Conservation (phyloP, 192 early-diverging fungal genomes). For the Backusella mclennaniae region DNA sequence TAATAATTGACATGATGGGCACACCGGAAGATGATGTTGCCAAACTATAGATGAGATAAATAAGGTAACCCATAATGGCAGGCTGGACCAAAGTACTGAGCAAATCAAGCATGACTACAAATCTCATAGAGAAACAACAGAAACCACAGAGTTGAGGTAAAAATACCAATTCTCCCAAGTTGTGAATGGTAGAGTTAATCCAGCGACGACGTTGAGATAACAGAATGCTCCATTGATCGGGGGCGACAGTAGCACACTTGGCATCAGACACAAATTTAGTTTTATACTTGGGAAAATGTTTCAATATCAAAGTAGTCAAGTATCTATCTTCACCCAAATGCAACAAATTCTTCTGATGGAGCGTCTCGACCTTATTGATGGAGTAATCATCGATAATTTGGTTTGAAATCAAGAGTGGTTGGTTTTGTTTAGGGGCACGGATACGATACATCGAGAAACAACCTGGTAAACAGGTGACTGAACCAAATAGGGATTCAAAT, state of each 20-base stretch:
- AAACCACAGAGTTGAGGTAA: constrained; percentile 95
- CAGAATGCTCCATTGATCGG: constrained; percentile 89
- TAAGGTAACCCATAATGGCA: constrained; percentile 83
- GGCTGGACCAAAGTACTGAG: constrained; percentile 92
- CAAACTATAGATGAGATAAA: constrained; percentile 72
- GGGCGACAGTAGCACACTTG: constrained; percentile 87
- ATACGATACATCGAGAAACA: constrained; percentile 99
- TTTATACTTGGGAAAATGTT: constrained; percentile 97
- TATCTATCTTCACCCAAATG: constrained; percentile 98
- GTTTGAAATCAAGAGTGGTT: constrained; percentile 87
- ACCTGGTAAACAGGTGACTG: constrained; percentile 95
- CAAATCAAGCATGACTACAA: constrained; percentile 92
- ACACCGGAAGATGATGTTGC: constrained; percentile 53
- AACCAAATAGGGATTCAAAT: constrained; percentile 95
- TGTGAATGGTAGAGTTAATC: constrained; percentile 99
- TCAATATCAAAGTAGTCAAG: constrained; percentile 88
- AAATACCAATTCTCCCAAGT: constrained; percentile 90
- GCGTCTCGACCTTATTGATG: constrained; percentile 89
- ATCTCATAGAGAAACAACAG: constrained; percentile 96
- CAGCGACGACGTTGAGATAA: constrained; percentile 98
- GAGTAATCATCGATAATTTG: constrained; percentile 90
- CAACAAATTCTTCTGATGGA: constrained; percentile 98
- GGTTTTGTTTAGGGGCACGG: constrained; percentile 80
- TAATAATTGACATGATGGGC: constrained; percentile 81
- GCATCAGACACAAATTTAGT: constrained; percentile 91